Evolutionary conservation across 192 early-diverging fungal species (phyloP).

Genomic region (Mortierella alpina): DNA sequence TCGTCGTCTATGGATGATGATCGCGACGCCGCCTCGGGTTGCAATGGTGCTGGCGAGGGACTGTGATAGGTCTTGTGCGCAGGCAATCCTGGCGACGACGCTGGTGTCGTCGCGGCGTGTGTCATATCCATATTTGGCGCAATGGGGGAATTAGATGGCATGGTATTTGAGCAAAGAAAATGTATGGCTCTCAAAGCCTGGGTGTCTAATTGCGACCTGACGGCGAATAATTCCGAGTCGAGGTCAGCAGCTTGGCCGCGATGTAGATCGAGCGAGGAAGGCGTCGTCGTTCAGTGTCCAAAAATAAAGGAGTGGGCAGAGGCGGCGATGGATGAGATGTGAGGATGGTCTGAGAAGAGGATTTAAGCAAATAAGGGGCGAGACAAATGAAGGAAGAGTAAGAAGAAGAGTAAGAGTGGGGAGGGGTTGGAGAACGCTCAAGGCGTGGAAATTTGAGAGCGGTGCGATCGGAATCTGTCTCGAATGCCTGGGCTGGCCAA

Average conservation of each 20-base stretch:
- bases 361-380: neutral
- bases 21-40: neutral
- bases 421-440: neutral
- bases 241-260: too few species aligned
- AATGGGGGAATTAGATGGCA: neutral
- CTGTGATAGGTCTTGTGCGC: conserved; percentile 4
- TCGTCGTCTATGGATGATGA: neutral
- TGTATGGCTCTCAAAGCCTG: too few species aligned
- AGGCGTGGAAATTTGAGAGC: neutral
- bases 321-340: neutral
- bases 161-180: neutral
- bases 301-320: neutral
- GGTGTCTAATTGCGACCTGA: too few species aligned
- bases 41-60: conserved; percentile 11
- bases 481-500: neutral
- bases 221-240: too few species aligned
- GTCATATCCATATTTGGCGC: conserved; percentile 1
- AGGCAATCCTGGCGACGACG: conserved; percentile 13
- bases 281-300: neutral
- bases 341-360: neutral
- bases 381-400: neutral
- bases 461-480: neutral
- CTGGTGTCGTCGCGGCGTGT: conserved; percentile 2
- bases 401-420: conserved; percentile 4
- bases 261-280: neutral